These are phyloP conservation scores for Porphyrellus sp. DNA, from an alignment of 1,284 basidiomycete genomes.

Conservation along the genomic window DNA sequence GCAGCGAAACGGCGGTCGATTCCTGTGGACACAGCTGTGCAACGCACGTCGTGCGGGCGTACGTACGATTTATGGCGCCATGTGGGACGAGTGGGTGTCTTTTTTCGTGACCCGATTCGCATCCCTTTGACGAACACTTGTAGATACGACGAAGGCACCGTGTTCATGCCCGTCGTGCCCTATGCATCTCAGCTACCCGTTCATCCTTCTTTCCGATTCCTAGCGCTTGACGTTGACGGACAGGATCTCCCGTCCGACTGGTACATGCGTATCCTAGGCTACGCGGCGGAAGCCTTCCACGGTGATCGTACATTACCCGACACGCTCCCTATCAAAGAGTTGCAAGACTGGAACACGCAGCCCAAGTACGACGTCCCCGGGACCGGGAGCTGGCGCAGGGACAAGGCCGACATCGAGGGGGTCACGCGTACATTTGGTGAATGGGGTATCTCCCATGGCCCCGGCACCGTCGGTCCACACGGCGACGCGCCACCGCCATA, in stretches of 20 bases:
- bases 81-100: constrained; percentile 76
- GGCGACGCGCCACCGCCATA: constrained; percentile 68
- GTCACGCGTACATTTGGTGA: constrained; percentile 14
- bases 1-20: constrained; percentile 63
- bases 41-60: constrained; percentile 60
- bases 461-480: background rate
- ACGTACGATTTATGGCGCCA: constrained; percentile 70
- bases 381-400: background rate
- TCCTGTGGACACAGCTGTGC: constrained; percentile 72
- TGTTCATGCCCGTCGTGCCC: constrained; percentile 64
- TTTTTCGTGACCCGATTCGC: background rate
- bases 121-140: constrained; percentile 4
- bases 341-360: constrained; percentile 65
- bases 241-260: constrained; percentile 71
- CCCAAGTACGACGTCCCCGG: constrained; percentile 42
- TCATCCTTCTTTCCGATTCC: constrained; percentile 53
- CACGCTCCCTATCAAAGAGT: constrained; percentile 64
- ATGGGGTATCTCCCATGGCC: constrained; percentile 15
- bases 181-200: constrained; percentile 55
- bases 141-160: constrained; percentile 79
- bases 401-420: constrained; percentile 2
- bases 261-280: constrained; percentile 77
- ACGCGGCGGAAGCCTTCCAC: constrained; percentile 64
- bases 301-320: constrained; percentile 59
- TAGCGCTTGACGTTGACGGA: constrained; percentile 70